Evolutionary conservation across 2,329 filamentous ascomycete species (phyloP).

Genomic region (Aspergillus sp.): DNA sequence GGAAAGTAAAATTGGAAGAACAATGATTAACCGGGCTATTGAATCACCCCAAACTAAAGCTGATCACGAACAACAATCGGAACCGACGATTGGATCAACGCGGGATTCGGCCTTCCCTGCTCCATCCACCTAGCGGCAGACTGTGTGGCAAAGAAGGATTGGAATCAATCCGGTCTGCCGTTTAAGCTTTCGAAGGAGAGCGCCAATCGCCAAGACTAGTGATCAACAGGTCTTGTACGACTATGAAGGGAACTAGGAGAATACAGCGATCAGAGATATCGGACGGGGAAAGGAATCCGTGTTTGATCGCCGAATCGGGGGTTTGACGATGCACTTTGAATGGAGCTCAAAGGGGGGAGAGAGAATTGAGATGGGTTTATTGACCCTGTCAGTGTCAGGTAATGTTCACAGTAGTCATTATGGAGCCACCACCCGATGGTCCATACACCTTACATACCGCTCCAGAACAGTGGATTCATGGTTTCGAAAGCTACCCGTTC

Average conservation of each 20-base stretch:
- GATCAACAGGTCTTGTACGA: neutral
- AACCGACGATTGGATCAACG: neutral
- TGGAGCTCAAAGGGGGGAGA: neutral
- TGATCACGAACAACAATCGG: no score
- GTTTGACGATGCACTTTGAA: neutral
- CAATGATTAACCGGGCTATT: neutral
- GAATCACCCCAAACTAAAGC: neutral
- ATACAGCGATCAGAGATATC: neutral
- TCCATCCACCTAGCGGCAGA: neutral
- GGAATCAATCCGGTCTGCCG: neutral
- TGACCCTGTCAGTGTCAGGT: neutral
- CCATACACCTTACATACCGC: no score
- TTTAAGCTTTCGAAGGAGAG: neutral
- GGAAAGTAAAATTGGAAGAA: neutral
- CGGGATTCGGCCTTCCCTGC: neutral
- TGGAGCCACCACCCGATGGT: neutral
- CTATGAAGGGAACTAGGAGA: neutral
- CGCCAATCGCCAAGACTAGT: neutral
- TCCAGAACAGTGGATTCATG: neutral
- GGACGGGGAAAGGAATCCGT: neutral
- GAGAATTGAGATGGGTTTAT: neutral
- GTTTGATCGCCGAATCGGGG: neutral
- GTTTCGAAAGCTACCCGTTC: conserved; percentile 9
- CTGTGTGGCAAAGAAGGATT: conserved; percentile 3
- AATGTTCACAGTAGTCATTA: neutral